Conservation (phyloP, 1,284 basidiomycete species). For the Pascua guehoae region DNA sequence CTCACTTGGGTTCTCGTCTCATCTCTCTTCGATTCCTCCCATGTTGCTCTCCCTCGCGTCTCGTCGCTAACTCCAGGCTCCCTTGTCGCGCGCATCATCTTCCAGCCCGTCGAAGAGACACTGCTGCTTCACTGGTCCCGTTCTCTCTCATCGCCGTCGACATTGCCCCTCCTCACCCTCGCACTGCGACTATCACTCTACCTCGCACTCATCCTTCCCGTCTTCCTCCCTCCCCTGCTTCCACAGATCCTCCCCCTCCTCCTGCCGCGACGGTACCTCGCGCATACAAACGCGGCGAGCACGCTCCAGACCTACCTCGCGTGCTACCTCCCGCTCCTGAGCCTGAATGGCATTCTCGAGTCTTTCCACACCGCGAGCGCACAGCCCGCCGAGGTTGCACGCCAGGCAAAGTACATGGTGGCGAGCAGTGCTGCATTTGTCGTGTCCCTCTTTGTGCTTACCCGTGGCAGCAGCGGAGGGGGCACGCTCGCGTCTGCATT, state of each 20-base stretch:
- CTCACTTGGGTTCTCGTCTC: too few species aligned
- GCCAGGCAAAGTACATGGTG: constrained; percentile 40
- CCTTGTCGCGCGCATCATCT: constrained; percentile 79
- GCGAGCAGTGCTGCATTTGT: constrained; percentile 33
- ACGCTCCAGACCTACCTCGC: constrained; percentile 70
- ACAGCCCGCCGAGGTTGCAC: constrained; percentile 28
- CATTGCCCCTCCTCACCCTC: constrained; percentile 47
- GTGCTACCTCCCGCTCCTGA: constrained; percentile 80
- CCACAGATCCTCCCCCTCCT: constrained; percentile 64
- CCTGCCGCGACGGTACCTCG: constrained; percentile 66
- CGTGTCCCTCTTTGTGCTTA: constrained; percentile 13
- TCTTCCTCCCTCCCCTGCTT: constrained; percentile 71
- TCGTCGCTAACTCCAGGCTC: constrained; percentile 60
- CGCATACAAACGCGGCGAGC: constrained; percentile 64
- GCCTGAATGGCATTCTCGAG: constrained; percentile 82
- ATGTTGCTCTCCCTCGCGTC: not conserved
- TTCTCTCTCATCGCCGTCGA: constrained; percentile 26
- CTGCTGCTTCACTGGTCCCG: constrained; percentile 81
- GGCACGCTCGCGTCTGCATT: not conserved
- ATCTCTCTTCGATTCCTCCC: too few species aligned
- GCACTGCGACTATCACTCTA: constrained; percentile 67
- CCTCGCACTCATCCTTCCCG: constrained; percentile 66
- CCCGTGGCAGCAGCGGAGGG: not conserved
- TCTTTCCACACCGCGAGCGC: constrained; percentile 81
- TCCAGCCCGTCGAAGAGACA: constrained; percentile 90